Base-by-base conservation (phyloP, 2,329 filamentous ascomycete species). In the Colletotrichum musae region DNA sequence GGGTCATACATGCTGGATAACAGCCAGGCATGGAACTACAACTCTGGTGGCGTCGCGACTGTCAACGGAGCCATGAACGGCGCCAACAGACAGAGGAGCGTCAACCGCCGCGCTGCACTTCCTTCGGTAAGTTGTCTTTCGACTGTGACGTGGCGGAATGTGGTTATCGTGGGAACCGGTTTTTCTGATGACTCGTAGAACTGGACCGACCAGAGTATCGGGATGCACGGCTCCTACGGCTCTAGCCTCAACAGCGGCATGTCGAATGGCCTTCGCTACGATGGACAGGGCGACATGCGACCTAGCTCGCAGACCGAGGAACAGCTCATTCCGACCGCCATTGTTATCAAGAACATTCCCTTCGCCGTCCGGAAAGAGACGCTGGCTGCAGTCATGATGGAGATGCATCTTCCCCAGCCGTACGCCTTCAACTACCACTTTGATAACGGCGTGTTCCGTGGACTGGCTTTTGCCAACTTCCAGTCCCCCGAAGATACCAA, bases 381-480 rank as follows among this genome's bases (percentile, higher is more conserved):
- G 76, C 87, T 99, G 47, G 94, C 97, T 41, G 90, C 92, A 71
- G 88, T 98, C 74, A 99, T 99, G 96, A 93, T 95, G 9, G 94
- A 97, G 21, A 89, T 98, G 87, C 93, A 94, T 73, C 88, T 99
- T 47, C 96, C 96, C 1, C 89, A 98, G 74, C 96, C 96, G 0
- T 99, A 99, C 78, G 96, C 96, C 13, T 99, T 99, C 87, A 99
- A 99, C 85, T 98, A 99, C 77, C 96, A 99, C 81, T 99, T 99
- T 78, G 96, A 99, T 79, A 97, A 97, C 76, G 96, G 96, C 32
- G 95, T 99, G 32, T 99, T 99, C 84, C 88, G 96, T 67, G 96
- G 96, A 6, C 86, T 99, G 59, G 96, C 96, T 2, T 99, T 99
- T 83, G 96, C 96, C 78, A 99, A 99, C 82, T 99, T 98, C 80